These are phyloP conservation scores for Termitomyces titanicus DNA, from an alignment of 768 basidiomycete genomes.

Conservation along the genomic window DNA sequence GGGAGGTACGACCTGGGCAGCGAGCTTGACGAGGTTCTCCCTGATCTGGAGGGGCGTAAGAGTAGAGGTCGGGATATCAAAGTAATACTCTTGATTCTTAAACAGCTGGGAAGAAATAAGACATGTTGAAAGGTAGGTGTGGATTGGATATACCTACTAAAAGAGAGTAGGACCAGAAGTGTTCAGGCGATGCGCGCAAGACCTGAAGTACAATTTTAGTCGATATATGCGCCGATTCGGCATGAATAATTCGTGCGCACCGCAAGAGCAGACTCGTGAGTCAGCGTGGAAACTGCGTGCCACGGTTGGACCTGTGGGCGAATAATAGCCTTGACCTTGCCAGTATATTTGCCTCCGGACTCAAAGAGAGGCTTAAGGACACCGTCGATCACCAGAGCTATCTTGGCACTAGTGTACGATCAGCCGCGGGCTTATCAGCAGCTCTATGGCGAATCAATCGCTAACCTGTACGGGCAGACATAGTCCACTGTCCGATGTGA, in stretches of 20 bases:
- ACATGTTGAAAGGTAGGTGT: neutral
- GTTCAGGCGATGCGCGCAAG: conserved; percentile 63
- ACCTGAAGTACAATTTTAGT: conserved; percentile 37
- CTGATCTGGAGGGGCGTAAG: conserved; percentile 72
- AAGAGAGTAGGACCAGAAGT: conserved; percentile 77
- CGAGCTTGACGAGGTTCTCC: conserved; percentile 64
- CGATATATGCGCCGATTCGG: neutral
- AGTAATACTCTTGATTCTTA: conserved; percentile 73
- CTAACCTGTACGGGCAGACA: conserved; percentile 78
- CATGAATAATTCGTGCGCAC: conserved; percentile 31
- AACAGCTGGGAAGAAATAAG: conserved; percentile 51
- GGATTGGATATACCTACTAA: conserved; percentile 37
- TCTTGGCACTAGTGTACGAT: conserved; percentile 45
- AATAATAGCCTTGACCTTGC: conserved; percentile 72
- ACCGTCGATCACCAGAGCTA: conserved; percentile 54
- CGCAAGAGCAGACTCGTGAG: conserved; percentile 81
- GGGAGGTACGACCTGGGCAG: conserved; percentile 47
- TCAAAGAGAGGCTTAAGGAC: conserved; percentile 59
- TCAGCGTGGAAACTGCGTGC: conserved; percentile 72
- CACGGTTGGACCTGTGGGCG: conserved; percentile 75
- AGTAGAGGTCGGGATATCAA: conserved; percentile 66
- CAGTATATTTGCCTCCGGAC: conserved; percentile 58
- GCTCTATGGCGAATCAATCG: neutral
- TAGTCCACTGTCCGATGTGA: conserved; percentile 63
- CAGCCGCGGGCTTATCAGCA: neutral